Evolutionary conservation across 1,284 basidiomycete genomes (phyloP).

Genomic region (Pholiota adiposa): DNA sequence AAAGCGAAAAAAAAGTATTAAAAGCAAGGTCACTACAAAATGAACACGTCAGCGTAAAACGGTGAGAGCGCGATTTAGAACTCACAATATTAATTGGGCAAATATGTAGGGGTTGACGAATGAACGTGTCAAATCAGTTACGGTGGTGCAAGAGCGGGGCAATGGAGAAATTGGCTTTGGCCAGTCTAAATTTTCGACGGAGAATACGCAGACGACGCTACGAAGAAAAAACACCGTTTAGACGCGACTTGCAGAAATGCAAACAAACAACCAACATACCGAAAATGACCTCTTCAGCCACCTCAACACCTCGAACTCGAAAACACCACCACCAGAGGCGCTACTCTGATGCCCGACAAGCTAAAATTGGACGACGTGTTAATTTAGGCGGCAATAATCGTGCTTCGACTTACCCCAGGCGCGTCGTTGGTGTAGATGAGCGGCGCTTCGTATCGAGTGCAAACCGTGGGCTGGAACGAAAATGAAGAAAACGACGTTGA

Average conservation of each 20-base stretch:
- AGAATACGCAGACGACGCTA: not conserved
- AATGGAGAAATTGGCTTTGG: not conserved
- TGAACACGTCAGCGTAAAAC: not conserved
- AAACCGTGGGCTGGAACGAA: slow-evolving; percentile 4
- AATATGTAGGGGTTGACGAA: not conserved
- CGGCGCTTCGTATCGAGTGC: slow-evolving; percentile 6
- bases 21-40: not conserved
- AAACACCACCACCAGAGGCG: not conserved
- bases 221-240: not conserved
- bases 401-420: slow-evolving; percentile 7
- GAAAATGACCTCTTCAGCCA: not conserved
- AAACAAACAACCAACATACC: not conserved
- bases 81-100: not conserved
- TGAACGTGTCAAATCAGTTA: not conserved
- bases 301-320: not conserved
- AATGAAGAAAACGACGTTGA: not conserved
- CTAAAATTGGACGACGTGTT: slow-evolving; percentile 3
- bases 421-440: slow-evolving; percentile 1
- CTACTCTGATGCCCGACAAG: not conserved
- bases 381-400: not conserved
- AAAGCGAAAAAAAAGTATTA: not conserved
- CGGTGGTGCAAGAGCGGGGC: not conserved
- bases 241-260: not conserved
- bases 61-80: not conserved
- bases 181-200: not conserved